phyloP scores from a whole-genome alignment of 2,329 filamentous ascomycete genomes.

The Myrmaecium sp. region DNA sequence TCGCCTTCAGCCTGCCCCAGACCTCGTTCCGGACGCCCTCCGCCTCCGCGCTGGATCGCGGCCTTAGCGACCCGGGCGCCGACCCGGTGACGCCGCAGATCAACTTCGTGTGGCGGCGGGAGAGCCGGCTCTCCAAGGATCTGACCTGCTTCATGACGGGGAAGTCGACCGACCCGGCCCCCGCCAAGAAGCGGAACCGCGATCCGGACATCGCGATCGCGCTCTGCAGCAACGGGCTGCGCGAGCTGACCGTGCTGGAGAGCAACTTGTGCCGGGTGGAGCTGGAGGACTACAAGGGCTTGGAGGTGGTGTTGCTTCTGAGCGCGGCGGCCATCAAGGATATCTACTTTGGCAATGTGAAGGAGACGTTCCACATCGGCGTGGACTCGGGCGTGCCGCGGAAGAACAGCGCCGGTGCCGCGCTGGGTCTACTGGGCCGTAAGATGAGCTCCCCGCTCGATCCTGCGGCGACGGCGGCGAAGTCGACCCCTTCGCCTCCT shows the following conservation, averaged over 20 bases:
- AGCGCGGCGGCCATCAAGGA: slow-evolving; percentile 44
- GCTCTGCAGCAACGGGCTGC: slow-evolving; percentile 53
- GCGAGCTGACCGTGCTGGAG: slow-evolving; percentile 79
- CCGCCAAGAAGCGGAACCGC: slow-evolving; percentile 55
- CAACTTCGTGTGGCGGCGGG: slow-evolving; percentile 76
- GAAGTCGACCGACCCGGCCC: slow-evolving; percentile 46
- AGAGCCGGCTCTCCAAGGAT: slow-evolving; percentile 71
- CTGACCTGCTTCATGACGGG: slow-evolving; percentile 79
- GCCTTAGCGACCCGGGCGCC: slow-evolving; percentile 42
- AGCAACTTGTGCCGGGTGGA: slow-evolving; percentile 82
- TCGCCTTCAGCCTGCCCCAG: slow-evolving; percentile 87
- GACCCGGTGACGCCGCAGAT: slow-evolving; percentile 47
- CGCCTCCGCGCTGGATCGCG: slow-evolving; percentile 58
- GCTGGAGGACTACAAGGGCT: slow-evolving; percentile 81
- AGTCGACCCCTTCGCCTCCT: slow-evolving; percentile 1
- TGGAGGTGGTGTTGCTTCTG: slow-evolving; percentile 63
- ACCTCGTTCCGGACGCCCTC: slow-evolving; percentile 71
- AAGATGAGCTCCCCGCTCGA: slow-evolving; percentile 16
- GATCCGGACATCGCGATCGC: slow-evolving; percentile 95
- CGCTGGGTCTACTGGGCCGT: slow-evolving; percentile 13
- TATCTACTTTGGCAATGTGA: slow-evolving; percentile 44
- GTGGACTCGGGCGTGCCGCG: slow-evolving; percentile 24
- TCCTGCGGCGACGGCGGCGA: slow-evolving; percentile 1
- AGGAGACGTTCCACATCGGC: slow-evolving; percentile 63
- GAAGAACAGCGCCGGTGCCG: slow-evolving; percentile 21